A percentile compares a stretch with the other conserved stretches of the same genome.
These are phyloP conservation scores for Penicillium sumatraense DNA, from an alignment of 2,329 filamentous ascomycete genomes.

Conservation along the genomic window DNA sequence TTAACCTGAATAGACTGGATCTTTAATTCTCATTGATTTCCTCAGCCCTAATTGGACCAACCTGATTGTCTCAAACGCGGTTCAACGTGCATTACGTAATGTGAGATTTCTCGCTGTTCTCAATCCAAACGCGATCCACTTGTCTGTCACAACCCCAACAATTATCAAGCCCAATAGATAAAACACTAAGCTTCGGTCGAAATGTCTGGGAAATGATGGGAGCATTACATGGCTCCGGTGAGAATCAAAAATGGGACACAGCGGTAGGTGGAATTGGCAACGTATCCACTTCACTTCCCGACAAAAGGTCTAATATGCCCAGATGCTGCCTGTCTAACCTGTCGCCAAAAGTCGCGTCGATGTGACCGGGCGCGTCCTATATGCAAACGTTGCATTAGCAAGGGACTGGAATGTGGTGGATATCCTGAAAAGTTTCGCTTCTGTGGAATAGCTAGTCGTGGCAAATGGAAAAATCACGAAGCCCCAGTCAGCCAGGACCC, in stretches of 20 bases:
- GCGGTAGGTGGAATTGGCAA: background rate
- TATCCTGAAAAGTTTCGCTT: constrained; percentile 40
- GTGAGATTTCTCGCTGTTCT: background rate
- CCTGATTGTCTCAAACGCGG: background rate
- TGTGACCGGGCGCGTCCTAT: constrained; percentile 36
- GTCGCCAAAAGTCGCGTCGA: constrained; percentile 38
- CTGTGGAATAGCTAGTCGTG: constrained; percentile 35
- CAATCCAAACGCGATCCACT: background rate
- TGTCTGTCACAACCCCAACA: background rate
- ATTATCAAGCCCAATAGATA: background rate
- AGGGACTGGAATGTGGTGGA: constrained; percentile 35
- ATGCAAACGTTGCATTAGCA: constrained; percentile 35
- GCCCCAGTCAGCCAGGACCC: constrained; percentile 18
- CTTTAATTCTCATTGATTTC: too few species aligned
- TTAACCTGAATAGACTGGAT: too few species aligned
- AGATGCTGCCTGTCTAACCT: constrained; percentile 40
- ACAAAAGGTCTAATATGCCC: background rate
- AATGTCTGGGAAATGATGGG: background rate
- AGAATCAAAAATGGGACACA: background rate
- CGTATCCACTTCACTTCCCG: background rate
- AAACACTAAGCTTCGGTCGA: background rate
- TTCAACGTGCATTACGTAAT: background rate
- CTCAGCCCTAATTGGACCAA: background rate
- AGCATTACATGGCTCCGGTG: background rate
- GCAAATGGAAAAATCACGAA: constrained; percentile 35